Evolutionary conservation across 1,284 basidiomycete species (phyloP).

Genomic region (Schizopora paradoxa): DNA sequence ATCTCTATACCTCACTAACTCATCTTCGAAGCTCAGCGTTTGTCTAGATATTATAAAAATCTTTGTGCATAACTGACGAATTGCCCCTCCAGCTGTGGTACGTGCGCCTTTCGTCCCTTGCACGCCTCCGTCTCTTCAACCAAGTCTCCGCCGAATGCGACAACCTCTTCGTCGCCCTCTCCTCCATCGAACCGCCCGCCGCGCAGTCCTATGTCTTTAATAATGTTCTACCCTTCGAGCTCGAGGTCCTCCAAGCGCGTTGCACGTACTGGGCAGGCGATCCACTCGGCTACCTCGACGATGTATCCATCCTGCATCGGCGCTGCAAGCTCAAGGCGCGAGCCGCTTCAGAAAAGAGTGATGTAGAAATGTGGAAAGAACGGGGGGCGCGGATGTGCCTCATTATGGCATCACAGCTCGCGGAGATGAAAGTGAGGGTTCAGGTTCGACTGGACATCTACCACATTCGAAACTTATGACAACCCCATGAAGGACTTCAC

Average conservation of each 20-base stretch:
- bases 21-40: too few relatives aligned
- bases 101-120: conserved; percentile 68
- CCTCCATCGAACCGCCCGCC: conserved; percentile 46
- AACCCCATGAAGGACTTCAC: conserved; percentile 54
- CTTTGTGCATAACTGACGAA: background rate
- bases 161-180: conserved; percentile 70
- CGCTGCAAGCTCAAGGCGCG: conserved; percentile 66
- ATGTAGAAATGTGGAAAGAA: conserved; percentile 73
- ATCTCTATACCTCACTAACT: too few relatives aligned
- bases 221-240: conserved; percentile 68
- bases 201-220: conserved; percentile 50
- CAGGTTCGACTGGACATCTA: conserved; percentile 12
- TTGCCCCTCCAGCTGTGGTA: conserved; percentile 63
- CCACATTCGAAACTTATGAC: background rate
- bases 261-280: conserved; percentile 73
- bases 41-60: background rate
- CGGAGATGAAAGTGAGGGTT: conserved; percentile 61
- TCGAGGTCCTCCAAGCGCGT: conserved; percentile 69
- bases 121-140: conserved; percentile 75
- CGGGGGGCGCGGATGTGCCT: conserved; percentile 61
- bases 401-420: conserved; percentile 67
- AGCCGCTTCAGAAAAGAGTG: conserved; percentile 35
- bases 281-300: conserved; percentile 68
- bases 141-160: conserved; percentile 75
- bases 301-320: conserved; percentile 70